Evolutionary conservation across 768 basidiomycete species (phyloP), one percentile per base, ranked within the genome.

Genomic region (Leccinum boreale): DNA sequence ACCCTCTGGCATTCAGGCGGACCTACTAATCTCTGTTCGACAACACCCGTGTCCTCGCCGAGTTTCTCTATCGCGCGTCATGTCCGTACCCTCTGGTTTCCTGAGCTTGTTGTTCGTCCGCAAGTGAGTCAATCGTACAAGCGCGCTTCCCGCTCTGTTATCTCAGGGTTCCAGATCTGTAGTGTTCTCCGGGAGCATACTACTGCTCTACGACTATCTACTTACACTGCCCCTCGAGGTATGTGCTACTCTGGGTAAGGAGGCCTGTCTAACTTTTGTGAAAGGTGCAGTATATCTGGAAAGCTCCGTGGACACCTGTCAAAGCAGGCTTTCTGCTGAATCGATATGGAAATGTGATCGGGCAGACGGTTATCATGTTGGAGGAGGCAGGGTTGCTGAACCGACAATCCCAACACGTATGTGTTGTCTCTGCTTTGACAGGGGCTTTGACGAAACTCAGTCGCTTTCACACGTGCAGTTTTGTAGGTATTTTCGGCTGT

Each of bases 311-410:
- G 60, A 49, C 63, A 11, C 1, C 28, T 5, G 52, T 58, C 45
- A 66, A 66, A 15, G 8, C 11, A 6, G 48, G 45, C 7, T 66
- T 66, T 45, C 57, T 66, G 23, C 23, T 58, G 11, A 65, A 58
- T 24, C 61, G 65, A n/a, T 66, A 66, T 15, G 58, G 42, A 39
- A 66, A 58, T 50, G 36, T 63, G 53, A 15, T 66, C 1, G 58
- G 65, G 9, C 58, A 66, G 12, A n/a, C 31, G 1, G 4, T 60
- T 1, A 49, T 66, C 24, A 4, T n/a, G 19, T 8, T 62, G 14
- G 33, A 62, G 31, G 50, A 55, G 23, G 26, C 23, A 3, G 63
- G 55, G 2, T 14, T 56, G 4, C 46, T 61, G 1, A 36, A 31
- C 5, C 29, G 14, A 15, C 39, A 21, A n/a, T 64, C 61, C 5